phyloP scores from a whole-genome alignment of 2,329 filamentous ascomycete species.

The Zopfia rhizophila region DNA sequence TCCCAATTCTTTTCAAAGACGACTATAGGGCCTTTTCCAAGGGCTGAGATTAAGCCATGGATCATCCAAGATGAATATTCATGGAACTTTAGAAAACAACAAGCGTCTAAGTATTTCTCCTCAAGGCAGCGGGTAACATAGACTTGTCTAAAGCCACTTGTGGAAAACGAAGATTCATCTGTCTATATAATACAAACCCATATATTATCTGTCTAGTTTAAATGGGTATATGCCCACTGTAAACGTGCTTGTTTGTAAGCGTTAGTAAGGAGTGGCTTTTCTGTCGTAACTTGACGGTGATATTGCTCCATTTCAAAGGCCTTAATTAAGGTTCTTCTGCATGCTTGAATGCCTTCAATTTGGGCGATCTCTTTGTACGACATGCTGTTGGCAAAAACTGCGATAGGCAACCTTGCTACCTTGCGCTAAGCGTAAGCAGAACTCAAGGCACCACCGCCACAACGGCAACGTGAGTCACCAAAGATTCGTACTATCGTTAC shows the following conservation, averaged over 20 bases:
- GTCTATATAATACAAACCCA: conserved; percentile 23
- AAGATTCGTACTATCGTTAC: too few species aligned
- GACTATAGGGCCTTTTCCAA: conserved; percentile 17
- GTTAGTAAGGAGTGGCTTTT: conserved; percentile 23
- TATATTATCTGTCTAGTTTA: conserved; percentile 8
- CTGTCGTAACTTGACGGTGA: conserved; percentile 16
- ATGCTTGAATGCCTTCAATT: too few species aligned
- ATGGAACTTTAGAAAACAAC: conserved; percentile 24
- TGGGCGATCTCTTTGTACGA: too few species aligned
- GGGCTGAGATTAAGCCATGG: conserved; percentile 21
- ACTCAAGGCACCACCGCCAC: too few species aligned
- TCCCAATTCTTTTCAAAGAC: conserved; percentile 21
- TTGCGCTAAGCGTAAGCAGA: too few species aligned
- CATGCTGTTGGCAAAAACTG: too few species aligned
- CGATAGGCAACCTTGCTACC: too few species aligned
- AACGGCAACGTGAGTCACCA: too few species aligned
- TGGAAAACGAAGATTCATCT: conserved; percentile 18
- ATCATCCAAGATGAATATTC: conserved; percentile 19
- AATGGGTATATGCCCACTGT: too few species aligned
- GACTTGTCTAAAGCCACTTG: too few species aligned
- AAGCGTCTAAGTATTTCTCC: conserved; percentile 24
- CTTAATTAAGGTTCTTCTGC: background rate
- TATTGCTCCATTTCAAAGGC: conserved; percentile 22
- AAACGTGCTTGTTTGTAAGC: conserved; percentile 16
- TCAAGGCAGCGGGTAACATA: conserved; percentile 21